Percentiles rank a stretch among this genome's conserved stretches.
These are phyloP conservation scores for Parachaetomium inaequale DNA, from an alignment of 495 filamentous ascomycete species.

Conservation along the genomic window DNA sequence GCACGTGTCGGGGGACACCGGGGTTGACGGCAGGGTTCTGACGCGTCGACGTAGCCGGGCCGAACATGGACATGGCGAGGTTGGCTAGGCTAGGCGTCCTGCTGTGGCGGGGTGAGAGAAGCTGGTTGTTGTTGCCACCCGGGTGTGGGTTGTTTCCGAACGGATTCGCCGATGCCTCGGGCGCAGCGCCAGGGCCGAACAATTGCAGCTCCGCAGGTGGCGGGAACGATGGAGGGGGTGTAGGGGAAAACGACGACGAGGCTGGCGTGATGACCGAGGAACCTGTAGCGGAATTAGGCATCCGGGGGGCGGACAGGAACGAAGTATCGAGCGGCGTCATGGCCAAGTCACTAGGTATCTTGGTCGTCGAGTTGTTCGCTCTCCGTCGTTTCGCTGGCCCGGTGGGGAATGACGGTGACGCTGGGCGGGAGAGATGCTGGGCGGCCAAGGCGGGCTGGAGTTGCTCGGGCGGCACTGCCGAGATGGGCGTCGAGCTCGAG, in stretches of 20 bases:
- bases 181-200: conserved; percentile 25
- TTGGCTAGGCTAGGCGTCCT: conserved; percentile 55
- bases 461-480: conserved; percentile 6
- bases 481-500: conserved; percentile 3
- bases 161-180: conserved; percentile 34
- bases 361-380: conserved; percentile 57
- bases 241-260: conserved; percentile 43
- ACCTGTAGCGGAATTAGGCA: conserved; percentile 34
- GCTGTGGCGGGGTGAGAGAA: conserved; percentile 50
- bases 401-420: conserved; percentile 7
- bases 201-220: conserved; percentile 32
- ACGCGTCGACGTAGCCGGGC: conserved; percentile 63
- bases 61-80: conserved; percentile 55
- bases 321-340: conserved; percentile 73
- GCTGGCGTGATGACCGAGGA: conserved; percentile 36
- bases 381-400: conserved; percentile 64
- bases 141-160: conserved; percentile 62
- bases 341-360: conserved; percentile 65
- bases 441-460: conserved; percentile 3
- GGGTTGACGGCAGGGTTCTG: conserved; percentile 52
- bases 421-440: conserved; percentile 11
- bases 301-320: conserved; percentile 32
- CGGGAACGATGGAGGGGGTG: conserved; percentile 37
- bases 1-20: conserved; percentile 43
- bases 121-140: conserved; percentile 52